Evolutionary conservation across 2,329 filamentous ascomycete species (phyloP).

Genomic region (Monosporascus ibericus): DNA sequence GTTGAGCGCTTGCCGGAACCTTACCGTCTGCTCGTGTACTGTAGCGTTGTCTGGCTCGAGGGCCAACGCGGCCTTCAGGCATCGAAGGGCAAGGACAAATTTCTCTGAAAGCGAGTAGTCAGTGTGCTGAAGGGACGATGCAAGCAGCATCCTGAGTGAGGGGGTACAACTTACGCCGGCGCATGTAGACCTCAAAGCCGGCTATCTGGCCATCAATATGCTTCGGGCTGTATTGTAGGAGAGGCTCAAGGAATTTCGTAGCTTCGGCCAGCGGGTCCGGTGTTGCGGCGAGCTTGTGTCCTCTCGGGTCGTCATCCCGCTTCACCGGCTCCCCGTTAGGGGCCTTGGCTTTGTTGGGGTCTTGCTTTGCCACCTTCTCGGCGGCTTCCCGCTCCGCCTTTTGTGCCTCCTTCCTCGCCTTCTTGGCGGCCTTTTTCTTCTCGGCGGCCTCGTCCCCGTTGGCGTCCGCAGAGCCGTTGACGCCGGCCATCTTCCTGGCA

Average conservation of each 20-base stretch:
- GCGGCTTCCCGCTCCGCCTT: constrained; percentile 71
- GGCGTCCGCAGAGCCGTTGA: constrained; percentile 45
- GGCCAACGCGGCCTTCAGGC: constrained; percentile 65
- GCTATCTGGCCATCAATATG: constrained; percentile 75
- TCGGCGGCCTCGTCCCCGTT: constrained; percentile 56
- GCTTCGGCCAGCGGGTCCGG: constrained; percentile 78
- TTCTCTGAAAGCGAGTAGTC: constrained; percentile 53
- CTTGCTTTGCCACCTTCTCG: constrained; percentile 71
- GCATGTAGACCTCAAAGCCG: constrained; percentile 85
- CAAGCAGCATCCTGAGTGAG: not conserved
- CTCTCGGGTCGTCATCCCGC: constrained; percentile 83
- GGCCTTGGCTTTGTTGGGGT: constrained; percentile 70
- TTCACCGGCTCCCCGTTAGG: constrained; percentile 68
- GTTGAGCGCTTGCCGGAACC: constrained; percentile 60
- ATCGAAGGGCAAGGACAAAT: constrained; percentile 80
- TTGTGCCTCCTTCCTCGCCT: constrained; percentile 76
- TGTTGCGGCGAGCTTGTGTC: constrained; percentile 73
- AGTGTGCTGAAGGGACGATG: constrained; percentile 20
- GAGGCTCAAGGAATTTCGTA: constrained; percentile 75
- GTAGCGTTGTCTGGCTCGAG: constrained; percentile 65
- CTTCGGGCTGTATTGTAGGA: constrained; percentile 77
- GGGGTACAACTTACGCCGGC: constrained; percentile 60
- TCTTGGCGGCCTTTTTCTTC: constrained; percentile 82
- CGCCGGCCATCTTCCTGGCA: constrained; percentile 57
- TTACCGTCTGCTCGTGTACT: constrained; percentile 68